Base-by-base conservation (phyloP, 2,329 filamentous ascomycete species). In the Akanthomyces lecanii region DNA sequence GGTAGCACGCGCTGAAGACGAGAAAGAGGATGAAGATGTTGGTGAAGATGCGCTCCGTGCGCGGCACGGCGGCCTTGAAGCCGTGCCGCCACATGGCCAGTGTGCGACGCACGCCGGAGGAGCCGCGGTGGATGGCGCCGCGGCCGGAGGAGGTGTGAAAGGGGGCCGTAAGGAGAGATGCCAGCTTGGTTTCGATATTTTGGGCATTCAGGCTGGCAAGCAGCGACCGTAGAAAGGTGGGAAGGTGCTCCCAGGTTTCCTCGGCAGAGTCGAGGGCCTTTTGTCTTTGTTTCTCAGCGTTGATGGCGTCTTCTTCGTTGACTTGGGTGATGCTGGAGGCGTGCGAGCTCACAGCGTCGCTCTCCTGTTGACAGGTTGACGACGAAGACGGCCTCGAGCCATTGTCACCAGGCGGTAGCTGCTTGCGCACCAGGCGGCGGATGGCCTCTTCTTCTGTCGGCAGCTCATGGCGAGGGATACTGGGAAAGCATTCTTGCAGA, bases 21-120 rank as follows among this genome's bases (percentile, higher is more conserved):
- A 68, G 66, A 45, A 68, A 63, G 16, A 64, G 18, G 62, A 68
- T 66, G 66, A 68, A 65, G 48, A 66, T 11, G 54, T 66, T 66
- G 62, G 65, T 66, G 25, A 63, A 48, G 48, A 36, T 36, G 36
- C 65, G 61, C 61, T 68, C 66, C 1, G 51, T 33, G 21, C 56
- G 60, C 36, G 64, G 63, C 6, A 66, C 65, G 11, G 65, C 63
- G 23, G 55, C 53, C n/a, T 48, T 28, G 60, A 65, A 68, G 38
- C 66, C 64, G 28, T 63, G 50, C 21, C 66, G 63, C 64, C 65
- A 68, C 63, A 68, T 67, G 23, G 48, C 28, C 21, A 68, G 63
- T 2, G 64, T 65, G 50, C 66, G 66, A 42, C n/a, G 50, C 28
- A 66, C 57, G 28, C 64, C 64, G 1, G 45, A 36, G 12, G 61